These are phyloP conservation scores for Spathaspora hagerdaliae DNA, from an alignment of 805 yeast species.

Conservation along the genomic window DNA sequence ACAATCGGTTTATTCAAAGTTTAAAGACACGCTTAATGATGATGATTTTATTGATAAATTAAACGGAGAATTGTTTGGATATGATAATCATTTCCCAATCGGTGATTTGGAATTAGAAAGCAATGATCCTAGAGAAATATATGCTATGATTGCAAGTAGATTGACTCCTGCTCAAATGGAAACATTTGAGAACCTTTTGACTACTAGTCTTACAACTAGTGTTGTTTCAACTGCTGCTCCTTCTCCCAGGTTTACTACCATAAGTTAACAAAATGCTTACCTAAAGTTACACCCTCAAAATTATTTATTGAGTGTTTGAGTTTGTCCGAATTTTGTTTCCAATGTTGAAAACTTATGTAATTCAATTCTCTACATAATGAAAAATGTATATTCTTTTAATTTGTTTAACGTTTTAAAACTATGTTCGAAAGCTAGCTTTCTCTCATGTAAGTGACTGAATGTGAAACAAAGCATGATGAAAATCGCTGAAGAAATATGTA, in stretches of 20 bases:
- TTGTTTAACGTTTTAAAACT: too few species aligned
- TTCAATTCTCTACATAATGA: too few species aligned
- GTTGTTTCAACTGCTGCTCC: neutral
- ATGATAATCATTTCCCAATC: neutral
- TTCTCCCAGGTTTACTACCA: neutral
- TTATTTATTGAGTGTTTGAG: too few species aligned
- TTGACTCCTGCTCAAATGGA: constrained; percentile 1
- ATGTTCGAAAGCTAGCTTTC: too few species aligned
- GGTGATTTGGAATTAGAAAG: constrained; percentile 1
- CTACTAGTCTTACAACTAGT: neutral
- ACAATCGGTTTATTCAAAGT: neutral
- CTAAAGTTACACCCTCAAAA: too few species aligned
- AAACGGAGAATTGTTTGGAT: neutral
- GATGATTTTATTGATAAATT: neutral
- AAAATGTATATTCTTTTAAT: too few species aligned
- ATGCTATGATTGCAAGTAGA: neutral
- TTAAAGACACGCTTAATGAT: neutral
- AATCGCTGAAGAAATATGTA: too few species aligned
- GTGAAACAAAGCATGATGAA: too few species aligned
- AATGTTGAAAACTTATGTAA: too few species aligned
- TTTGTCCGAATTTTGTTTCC: too few species aligned
- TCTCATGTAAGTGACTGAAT: too few species aligned
- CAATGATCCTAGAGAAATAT: constrained; percentile 1
- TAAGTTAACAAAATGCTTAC: neutral
- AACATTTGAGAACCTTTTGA: constrained; percentile 1